A percentile compares a stretch with the other conserved stretches of the same genome.
Evolutionary conservation across 2,329 filamentous ascomycete species (phyloP).

Genomic region (Parasarocladium wereldwijsianum): DNA sequence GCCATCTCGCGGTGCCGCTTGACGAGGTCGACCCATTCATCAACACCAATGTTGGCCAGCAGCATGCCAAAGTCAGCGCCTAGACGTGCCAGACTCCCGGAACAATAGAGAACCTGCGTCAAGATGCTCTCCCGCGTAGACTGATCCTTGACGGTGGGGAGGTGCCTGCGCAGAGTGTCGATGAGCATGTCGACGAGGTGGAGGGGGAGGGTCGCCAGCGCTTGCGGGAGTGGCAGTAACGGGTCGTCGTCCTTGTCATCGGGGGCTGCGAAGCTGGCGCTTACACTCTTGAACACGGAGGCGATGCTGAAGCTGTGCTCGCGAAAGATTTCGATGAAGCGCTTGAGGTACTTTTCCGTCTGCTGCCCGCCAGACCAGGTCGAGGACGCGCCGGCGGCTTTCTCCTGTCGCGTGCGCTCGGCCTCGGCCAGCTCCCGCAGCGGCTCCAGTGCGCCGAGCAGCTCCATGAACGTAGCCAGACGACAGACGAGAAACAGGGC

Average conservation of each 20-base stretch:
- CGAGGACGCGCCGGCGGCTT: conserved; percentile 11
- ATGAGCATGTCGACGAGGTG: conserved; percentile 71
- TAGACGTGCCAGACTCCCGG: conserved; percentile 74
- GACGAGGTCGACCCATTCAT: conserved; percentile 80
- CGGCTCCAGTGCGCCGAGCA: conserved; percentile 71
- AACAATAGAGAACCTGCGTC: conserved; percentile 87
- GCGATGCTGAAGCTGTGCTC: conserved; percentile 95
- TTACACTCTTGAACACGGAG: conserved; percentile 81
- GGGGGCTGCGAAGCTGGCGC: conserved; percentile 23
- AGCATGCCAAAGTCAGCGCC: conserved; percentile 90
- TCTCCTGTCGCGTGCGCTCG: conserved; percentile 42
- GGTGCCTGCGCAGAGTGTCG: conserved; percentile 58
- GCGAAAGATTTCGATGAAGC: conserved; percentile 93
- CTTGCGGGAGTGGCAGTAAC: conserved; percentile 53
- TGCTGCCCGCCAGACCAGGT: conserved; percentile 59
- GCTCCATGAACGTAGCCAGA: conserved; percentile 62
- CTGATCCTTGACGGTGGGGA: conserved; percentile 70
- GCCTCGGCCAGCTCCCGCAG: conserved; percentile 81
- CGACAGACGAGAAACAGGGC: conserved; percentile 80
- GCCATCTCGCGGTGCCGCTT: conserved; percentile 77
- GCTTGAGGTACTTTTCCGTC: conserved; percentile 84
- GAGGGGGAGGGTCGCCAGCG: conserved; percentile 70
- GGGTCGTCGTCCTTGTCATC: conserved; percentile 13
- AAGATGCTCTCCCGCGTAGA: conserved; percentile 72
- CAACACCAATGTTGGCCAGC: conserved; percentile 43